phyloP scores from a whole-genome alignment of 2,329 filamentous ascomycete species.

The Trichophyton rubrum region DNA sequence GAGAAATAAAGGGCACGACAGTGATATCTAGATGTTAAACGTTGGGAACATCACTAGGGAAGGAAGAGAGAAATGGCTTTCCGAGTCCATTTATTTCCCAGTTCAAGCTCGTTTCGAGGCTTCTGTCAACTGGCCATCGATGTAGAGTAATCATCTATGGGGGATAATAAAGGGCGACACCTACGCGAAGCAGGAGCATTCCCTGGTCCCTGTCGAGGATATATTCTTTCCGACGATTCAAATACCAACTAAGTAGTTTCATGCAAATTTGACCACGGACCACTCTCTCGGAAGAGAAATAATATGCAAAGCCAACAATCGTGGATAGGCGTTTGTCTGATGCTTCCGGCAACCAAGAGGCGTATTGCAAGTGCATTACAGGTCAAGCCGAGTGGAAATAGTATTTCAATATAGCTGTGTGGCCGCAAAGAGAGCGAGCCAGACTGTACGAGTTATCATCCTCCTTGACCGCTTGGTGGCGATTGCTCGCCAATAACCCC shows the following conservation, averaged over 20 bases:
- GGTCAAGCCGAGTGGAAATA: background rate
- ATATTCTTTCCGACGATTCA: background rate
- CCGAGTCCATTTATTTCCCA: background rate
- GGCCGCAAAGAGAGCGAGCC: background rate
- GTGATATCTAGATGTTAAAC: background rate
- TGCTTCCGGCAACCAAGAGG: background rate
- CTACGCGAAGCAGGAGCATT: background rate
- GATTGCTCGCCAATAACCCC: slow-evolving; percentile 30
- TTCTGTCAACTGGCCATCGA: background rate
- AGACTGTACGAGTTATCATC: slow-evolving; percentile 21
- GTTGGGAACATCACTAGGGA: background rate
- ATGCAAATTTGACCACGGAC: background rate
- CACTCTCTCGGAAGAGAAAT: background rate
- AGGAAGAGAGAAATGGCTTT: background rate
- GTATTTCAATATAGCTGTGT: background rate
- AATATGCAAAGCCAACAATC: background rate
- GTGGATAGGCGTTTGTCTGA: background rate
- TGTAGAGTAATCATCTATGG: background rate
- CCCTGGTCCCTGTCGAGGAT: background rate
- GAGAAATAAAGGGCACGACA: background rate
- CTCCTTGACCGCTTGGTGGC: slow-evolving; percentile 38
- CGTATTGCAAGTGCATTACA: background rate
- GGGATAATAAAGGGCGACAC: no score
- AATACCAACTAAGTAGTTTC: background rate
- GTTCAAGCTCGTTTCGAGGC: background rate